Conservation (phyloP, 2,329 filamentous ascomycete species). For the Nothophoma quercina region DNA sequence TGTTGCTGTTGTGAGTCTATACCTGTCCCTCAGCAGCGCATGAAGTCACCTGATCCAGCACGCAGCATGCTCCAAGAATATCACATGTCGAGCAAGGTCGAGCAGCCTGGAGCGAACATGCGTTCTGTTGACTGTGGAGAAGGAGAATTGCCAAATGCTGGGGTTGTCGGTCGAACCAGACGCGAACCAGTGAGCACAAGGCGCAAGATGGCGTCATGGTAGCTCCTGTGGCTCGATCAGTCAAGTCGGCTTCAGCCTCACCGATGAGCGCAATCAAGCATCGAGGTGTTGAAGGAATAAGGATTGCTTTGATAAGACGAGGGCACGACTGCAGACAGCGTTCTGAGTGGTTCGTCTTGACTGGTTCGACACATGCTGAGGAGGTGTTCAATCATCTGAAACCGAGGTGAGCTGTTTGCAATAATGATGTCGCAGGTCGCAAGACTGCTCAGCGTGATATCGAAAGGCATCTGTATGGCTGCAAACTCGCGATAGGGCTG, state of each 20-base stretch:
- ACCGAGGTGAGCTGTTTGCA: constrained; percentile 17
- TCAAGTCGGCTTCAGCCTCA: not conserved
- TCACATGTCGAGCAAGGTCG: not conserved
- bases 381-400: constrained; percentile 14
- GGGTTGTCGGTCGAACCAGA: not conserved
- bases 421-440: constrained; percentile 2
- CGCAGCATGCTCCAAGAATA: too few relatives aligned
- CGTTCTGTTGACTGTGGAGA: constrained; percentile 16
- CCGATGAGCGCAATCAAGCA: not conserved
- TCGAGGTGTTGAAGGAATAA: not conserved
- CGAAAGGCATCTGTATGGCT: constrained; percentile 23
- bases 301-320: not conserved
- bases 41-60: not conserved
- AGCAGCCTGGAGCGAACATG: constrained; percentile 1
- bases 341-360: too few relatives aligned
- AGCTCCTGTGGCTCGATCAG: not conserved
- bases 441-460: constrained; percentile 13
- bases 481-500: constrained; percentile 21
- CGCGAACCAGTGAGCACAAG: not conserved
- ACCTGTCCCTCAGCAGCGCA: too few relatives aligned
- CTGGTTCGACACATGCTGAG: not conserved
- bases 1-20: too few relatives aligned
- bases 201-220: not conserved
- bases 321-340: constrained; percentile 1
- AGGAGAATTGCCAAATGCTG: constrained; percentile 1